Evolutionary conservation across 306 rosid species (phyloP).

Genomic region (Benincasa hispida): DNA sequence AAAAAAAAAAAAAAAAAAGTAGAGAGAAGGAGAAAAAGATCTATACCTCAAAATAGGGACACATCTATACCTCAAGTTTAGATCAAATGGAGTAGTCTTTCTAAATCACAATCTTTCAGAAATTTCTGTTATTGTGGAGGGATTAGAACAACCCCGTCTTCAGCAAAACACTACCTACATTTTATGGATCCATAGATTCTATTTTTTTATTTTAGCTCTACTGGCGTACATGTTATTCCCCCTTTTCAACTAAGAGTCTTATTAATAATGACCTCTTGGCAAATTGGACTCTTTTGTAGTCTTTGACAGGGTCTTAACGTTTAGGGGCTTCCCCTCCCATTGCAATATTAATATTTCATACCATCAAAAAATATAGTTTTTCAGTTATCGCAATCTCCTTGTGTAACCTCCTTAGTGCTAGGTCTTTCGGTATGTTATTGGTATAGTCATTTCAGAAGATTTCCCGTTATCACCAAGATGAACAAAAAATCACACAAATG

Average conservation of each 20-base stretch:
- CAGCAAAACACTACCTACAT: background rate
- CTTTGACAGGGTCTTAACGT: background rate
- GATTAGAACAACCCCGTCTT: background rate
- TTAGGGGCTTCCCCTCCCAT: background rate
- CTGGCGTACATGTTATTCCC: background rate
- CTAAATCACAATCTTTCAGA: background rate
- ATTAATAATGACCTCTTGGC: background rate
- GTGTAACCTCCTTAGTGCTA: background rate
- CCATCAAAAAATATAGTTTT: background rate
- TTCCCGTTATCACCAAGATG: background rate
- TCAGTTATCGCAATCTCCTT: background rate
- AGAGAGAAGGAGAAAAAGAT: background rate
- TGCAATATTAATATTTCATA: background rate
- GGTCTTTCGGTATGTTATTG: background rate
- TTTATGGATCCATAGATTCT: background rate
- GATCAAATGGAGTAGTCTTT: background rate
- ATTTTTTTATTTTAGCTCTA: background rate
- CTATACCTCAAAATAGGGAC: background rate
- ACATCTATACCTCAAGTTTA: background rate
- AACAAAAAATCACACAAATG: background rate
- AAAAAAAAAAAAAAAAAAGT: background rate
- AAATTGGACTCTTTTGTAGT: background rate
- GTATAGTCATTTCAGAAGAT: background rate
- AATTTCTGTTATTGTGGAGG: background rate
- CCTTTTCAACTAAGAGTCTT: background rate